phyloP scores from a whole-genome alignment of 306 rosid genomes.

The Vicia faba region DNA sequence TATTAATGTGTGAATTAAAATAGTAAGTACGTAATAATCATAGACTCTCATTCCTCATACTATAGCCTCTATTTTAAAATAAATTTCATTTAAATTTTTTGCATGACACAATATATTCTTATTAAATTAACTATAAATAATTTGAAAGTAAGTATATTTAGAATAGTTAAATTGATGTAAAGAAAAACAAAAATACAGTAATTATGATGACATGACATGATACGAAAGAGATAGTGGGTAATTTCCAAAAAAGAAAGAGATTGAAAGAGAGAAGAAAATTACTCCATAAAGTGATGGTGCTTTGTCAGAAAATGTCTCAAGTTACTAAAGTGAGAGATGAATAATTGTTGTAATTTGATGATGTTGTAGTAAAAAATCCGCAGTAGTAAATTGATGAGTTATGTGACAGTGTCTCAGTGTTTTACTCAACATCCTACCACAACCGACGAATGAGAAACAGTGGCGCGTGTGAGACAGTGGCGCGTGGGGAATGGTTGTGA shows the following conservation, averaged over 20 bases:
- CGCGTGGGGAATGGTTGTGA: conserved; percentile 26
- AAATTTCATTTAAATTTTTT: too few species aligned
- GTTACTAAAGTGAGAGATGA: not conserved
- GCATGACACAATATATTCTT: too few species aligned
- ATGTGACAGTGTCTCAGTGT: conserved; percentile 29
- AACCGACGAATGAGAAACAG: not conserved
- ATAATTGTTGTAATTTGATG: not conserved
- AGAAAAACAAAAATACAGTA: not conserved
- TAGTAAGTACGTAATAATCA: too few species aligned
- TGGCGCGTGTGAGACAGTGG: conserved; percentile 16
- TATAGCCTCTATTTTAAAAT: too few species aligned
- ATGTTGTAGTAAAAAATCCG: not conserved
- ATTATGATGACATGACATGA: conserved; percentile 37
- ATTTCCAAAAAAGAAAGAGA: conserved; percentile 26
- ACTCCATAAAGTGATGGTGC: conserved; percentile 28
- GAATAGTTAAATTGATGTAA: too few species aligned
- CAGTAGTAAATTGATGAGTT: not conserved
- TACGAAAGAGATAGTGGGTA: conserved; percentile 37
- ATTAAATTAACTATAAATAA: too few species aligned
- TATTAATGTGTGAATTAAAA: too few species aligned
- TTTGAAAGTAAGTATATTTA: too few species aligned
- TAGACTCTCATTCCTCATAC: too few species aligned
- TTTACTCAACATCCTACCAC: conserved; percentile 35
- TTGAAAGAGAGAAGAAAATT: conserved; percentile 7
- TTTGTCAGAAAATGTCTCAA: conserved; percentile 40